Base-by-base conservation (phyloP, 805 yeast species). In the Wickerhamomyces tratensis region DNA sequence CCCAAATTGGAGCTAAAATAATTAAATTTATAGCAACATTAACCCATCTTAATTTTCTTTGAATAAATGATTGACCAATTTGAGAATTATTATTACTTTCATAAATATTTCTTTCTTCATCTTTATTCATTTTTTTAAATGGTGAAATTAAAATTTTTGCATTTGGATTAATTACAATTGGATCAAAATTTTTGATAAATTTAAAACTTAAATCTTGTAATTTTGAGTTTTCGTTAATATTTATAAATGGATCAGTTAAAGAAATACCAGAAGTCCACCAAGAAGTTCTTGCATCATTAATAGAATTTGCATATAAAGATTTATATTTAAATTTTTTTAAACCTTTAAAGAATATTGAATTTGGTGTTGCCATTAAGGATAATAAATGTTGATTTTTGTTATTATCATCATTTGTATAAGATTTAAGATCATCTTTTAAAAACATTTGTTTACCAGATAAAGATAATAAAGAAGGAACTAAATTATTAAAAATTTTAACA, bases 221-320 rank as follows among this genome's bases (percentile, higher is more conserved):
- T 57, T 68, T 67, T 2, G 82, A 76, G 15, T 64, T 57, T 25
- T 58, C 55, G 44, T 67, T 67, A 13, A 71, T 64, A 33, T 54
- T 59, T 36, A 63, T 60, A 44, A 79, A 81, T 0, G 87, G 87
- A 50, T 82, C 86, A 34, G 67, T 61, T 27, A 61, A 52, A 0
- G 83, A 74, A 33, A 83, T 83, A 6, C 85, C 85, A 0, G 94
- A 70, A 2, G 94, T 85, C 75, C 84, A 86, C 82, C 86, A 87
- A 13, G 85, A 74, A 5, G 94, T 79, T 50, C 95, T 74, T 49
- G 79, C 79, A 62, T 86, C 96, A 48, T 86, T 84, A 44, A 80
- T 73, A 36, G 84, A 72, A 61, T 87, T 87, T 6, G 93, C 84
- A 54, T 86, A 85, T 38, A 86, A 60, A 6, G 78, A 59, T 37